phyloP scores from a whole-genome alignment of 305 asterid genomes.

The Ilex paraguariensis region DNA sequence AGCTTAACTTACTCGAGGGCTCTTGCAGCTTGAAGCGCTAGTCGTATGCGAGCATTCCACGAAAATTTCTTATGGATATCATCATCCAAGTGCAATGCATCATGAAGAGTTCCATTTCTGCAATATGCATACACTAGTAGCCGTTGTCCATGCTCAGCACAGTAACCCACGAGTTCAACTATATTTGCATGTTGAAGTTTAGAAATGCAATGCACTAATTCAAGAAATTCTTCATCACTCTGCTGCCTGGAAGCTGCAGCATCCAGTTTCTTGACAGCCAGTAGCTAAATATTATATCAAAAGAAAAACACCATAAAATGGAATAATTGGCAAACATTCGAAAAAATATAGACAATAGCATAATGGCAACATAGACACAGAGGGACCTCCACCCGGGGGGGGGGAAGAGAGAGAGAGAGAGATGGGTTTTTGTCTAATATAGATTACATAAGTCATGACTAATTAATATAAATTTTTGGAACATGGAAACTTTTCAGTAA shows the following conservation, averaged over 20 bases:
- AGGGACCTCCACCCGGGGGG: no score
- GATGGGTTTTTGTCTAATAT: no score
- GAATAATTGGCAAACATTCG: not conserved
- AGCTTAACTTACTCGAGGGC: conserved; percentile 71
- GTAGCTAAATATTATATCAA: conserved; percentile 36
- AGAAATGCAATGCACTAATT: conserved; percentile 56
- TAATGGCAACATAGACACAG: no score
- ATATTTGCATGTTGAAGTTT: conserved; percentile 61
- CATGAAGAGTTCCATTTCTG: conserved; percentile 71
- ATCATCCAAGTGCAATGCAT: conserved; percentile 70
- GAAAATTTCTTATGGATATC: conserved; percentile 65
- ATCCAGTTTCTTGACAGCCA: conserved; percentile 87
- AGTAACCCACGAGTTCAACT: conserved; percentile 72
- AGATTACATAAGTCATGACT: no score
- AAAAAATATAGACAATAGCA: not conserved
- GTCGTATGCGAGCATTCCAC: conserved; percentile 71
- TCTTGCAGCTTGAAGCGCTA: conserved; percentile 94
- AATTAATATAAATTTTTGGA: no score
- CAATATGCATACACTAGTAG: conserved; percentile 70
- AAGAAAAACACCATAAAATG: conserved; percentile 2
- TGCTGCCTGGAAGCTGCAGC: conserved; percentile 37
- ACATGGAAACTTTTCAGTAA: no score
- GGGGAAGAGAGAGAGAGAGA: no score
- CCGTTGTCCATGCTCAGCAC: conserved; percentile 80
- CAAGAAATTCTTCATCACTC: conserved; percentile 61